These are phyloP conservation scores for Exophiala dermatitidis DNA, from an alignment of 2,329 filamentous ascomycete species.

Conservation along the genomic window DNA sequence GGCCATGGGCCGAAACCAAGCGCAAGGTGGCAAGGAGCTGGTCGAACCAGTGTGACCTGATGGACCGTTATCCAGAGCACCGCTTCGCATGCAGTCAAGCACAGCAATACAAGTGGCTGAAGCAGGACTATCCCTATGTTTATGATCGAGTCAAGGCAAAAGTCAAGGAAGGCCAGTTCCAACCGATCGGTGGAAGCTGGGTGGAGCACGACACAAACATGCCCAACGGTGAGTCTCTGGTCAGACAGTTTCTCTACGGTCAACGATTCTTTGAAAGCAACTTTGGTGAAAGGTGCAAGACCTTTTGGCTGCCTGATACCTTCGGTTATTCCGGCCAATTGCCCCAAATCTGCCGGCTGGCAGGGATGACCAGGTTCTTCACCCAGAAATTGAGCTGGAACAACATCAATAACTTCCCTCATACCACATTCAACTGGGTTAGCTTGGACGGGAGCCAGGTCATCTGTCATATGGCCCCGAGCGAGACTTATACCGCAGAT, in stretches of 20 bases:
- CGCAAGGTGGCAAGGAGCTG: slow-evolving; percentile 92
- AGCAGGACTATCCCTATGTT: slow-evolving; percentile 76
- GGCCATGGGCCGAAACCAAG: slow-evolving; percentile 97
- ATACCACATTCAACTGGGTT: slow-evolving; percentile 99
- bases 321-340: slow-evolving; percentile 96
- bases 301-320: slow-evolving; percentile 97
- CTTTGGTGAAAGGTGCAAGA: slow-evolving; percentile 80
- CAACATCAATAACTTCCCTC: slow-evolving; percentile 98
- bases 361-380: slow-evolving; percentile 95
- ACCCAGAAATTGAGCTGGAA: slow-evolving; percentile 99
- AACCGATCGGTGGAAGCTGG: slow-evolving; percentile 95
- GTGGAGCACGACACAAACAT: slow-evolving; percentile 98
- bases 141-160: slow-evolving; percentile 88
- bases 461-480: slow-evolving; percentile 92
- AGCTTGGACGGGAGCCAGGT: slow-evolving; percentile 92
- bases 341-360: slow-evolving; percentile 83
- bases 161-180: slow-evolving; percentile 83
- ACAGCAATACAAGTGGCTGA: slow-evolving; percentile 97
- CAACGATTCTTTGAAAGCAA: slow-evolving; percentile 90
- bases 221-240: slow-evolving; percentile 88
- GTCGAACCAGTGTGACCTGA: slow-evolving; percentile 92
- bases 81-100: slow-evolving; percentile 89
- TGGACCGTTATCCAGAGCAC: slow-evolving; percentile 91
- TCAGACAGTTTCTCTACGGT: slow-evolving; percentile 90
- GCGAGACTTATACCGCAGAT: slow-evolving; percentile 90